phyloP scores from a whole-genome alignment of 2,329 filamentous ascomycete genomes.

The Cylindrodendrum hubeiense region DNA sequence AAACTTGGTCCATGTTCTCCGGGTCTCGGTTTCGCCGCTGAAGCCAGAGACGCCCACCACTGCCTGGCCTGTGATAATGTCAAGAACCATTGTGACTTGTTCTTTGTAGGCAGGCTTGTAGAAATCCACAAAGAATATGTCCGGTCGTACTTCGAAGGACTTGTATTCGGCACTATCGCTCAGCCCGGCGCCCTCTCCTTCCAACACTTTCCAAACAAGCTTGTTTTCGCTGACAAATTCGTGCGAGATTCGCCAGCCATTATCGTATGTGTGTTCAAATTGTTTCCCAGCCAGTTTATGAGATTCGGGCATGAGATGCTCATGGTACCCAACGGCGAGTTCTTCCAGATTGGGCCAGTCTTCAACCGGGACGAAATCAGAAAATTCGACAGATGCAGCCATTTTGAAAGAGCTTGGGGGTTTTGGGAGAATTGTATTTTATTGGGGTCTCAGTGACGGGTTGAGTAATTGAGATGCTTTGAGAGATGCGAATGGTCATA shows the following conservation, averaged over 20 bases:
- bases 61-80: slow-evolving; percentile 2
- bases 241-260: slow-evolving; percentile 22
- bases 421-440: too few relatives aligned
- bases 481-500: too few relatives aligned
- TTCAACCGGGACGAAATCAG: slow-evolving; percentile 11
- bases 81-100: slow-evolving; percentile 20
- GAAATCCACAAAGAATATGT: slow-evolving; percentile 32
- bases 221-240: background rate
- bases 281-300: slow-evolving; percentile 5
- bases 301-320: slow-evolving; percentile 24
- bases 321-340: slow-evolving; percentile 23
- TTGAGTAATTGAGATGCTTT: too few relatives aligned
- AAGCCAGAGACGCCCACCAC: slow-evolving; percentile 24
- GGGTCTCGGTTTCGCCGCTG: background rate
- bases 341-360: slow-evolving; percentile 29
- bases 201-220: slow-evolving; percentile 18
- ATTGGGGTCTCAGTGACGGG: too few relatives aligned
- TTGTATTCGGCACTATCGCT: slow-evolving; percentile 16
- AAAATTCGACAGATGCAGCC: background rate
- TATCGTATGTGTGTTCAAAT: slow-evolving; percentile 24
- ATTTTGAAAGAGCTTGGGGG: background rate
- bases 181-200: slow-evolving; percentile 13
- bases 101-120: slow-evolving; percentile 27
- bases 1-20: slow-evolving; percentile 26
- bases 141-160: slow-evolving; percentile 25